phyloP scores from a whole-genome alignment of 495 filamentous ascomycete genomes.

The Hypoxylon lienhwacheense region DNA sequence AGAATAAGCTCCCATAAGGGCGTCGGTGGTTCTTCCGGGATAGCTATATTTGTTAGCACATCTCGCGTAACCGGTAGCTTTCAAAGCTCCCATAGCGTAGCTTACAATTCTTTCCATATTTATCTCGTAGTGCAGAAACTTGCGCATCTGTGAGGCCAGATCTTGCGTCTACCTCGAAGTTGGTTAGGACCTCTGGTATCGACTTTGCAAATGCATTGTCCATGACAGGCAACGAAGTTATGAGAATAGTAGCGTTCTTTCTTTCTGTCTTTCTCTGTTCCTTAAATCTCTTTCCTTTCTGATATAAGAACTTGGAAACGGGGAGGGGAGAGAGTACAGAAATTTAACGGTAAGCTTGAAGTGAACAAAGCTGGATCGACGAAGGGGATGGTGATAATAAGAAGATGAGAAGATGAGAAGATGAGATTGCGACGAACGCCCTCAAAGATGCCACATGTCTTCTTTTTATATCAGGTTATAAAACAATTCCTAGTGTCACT shows the following conservation, averaged over 20 bases:
- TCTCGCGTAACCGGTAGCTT: conserved; percentile 21
- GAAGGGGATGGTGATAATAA: conserved; percentile 18
- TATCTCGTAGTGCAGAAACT: conserved; percentile 61
- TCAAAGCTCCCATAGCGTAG: conserved; percentile 6
- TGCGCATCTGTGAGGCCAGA: conserved; percentile 71
- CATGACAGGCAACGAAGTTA: conserved; percentile 53
- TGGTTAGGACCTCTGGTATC: conserved; percentile 66
- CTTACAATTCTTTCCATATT: conserved; percentile 86
- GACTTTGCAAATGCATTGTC: conserved; percentile 76
- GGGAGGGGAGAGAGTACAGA: too few species aligned
- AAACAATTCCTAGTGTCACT: not conserved
- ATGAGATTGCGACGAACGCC: not conserved
- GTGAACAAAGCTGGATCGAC: conserved; percentile 5
- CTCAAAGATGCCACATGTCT: conserved; percentile 43
- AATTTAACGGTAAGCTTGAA: too few species aligned
- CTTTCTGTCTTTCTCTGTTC: too few species aligned
- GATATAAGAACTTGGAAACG: conserved; percentile 5
- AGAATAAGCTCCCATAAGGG: conserved; percentile 94
- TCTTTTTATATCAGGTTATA: conserved; percentile 14
- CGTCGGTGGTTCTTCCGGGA: conserved; percentile 96
- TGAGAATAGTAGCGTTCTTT: conserved; percentile 1
- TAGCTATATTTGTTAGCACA: conserved; percentile 58
- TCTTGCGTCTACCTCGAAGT: conserved; percentile 68
- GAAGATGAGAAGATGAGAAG: conserved; percentile 14
- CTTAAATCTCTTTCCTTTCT: conserved; percentile 15